Conservation (phyloP, 2,329 filamentous ascomycete genomes). For the Rhinocladiella mackenziei region DNA sequence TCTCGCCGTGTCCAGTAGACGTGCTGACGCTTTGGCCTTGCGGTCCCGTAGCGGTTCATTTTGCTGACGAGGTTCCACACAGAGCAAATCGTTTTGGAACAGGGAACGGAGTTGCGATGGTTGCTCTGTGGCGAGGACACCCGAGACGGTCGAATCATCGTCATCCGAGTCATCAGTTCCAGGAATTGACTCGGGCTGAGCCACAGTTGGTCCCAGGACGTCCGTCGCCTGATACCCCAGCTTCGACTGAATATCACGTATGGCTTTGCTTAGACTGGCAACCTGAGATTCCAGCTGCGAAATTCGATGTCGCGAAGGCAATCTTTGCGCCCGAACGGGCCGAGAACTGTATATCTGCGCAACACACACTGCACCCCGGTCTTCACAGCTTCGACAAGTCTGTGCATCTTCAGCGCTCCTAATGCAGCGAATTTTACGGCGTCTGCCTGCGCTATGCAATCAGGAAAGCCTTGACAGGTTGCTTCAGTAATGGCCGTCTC, state of each 20-base stretch:
- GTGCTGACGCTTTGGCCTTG: constrained; percentile 2
- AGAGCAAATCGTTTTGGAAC: constrained; percentile 21
- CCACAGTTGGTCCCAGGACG: background rate
- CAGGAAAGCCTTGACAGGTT: background rate
- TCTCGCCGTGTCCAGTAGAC: constrained; percentile 14
- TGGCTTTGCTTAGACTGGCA: constrained; percentile 8
- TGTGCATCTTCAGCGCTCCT: constrained; percentile 12
- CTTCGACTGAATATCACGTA: constrained; percentile 13
- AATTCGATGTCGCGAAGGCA: constrained; percentile 17
- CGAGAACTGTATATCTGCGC: constrained; percentile 12
- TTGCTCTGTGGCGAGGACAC: constrained; percentile 13
- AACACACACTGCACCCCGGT: constrained; percentile 14
- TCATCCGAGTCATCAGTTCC: constrained; percentile 14
- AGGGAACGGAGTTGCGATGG: constrained; percentile 14
- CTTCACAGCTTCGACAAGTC: constrained; percentile 21
- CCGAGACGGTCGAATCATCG: constrained; percentile 11
- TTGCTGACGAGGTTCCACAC: constrained; percentile 1
- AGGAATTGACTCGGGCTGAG: background rate
- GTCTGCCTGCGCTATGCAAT: constrained; percentile 15
- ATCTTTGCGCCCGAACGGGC: background rate
- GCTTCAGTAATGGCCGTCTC: background rate
- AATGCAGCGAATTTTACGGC: constrained; percentile 21
- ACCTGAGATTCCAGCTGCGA: constrained; percentile 17
- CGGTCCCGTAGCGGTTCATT: constrained; percentile 6
- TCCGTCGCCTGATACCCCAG: constrained; percentile 7